Evolutionary conservation across 2,329 filamentous ascomycete species (phyloP), one percentile per base, ranked within the genome.

Genomic region (Aspergillus latus): DNA sequence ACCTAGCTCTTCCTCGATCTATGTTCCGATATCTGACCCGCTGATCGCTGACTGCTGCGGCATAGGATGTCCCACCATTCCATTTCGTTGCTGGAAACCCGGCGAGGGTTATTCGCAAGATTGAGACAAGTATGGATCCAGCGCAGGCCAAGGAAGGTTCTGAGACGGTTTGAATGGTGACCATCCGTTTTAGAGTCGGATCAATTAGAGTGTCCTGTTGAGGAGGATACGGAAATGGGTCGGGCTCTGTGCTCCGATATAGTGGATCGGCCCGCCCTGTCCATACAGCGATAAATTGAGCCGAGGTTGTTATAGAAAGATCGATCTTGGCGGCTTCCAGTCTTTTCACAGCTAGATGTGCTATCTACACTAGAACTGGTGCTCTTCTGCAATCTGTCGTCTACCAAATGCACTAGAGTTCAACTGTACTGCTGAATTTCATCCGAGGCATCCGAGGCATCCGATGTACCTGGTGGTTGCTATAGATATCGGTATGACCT

Each of bases 51-150:
- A 8, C 10, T 30, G 9, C 26, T 29, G 15, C 57, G 64, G n/a
- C 11, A 58, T 47, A 63, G 67, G 62, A 66, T 49, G 64, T 67
- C 5, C 66, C 64, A 13, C 60, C 65, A 1, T 69, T 68, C 5
- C 64, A 66, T 43, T 68, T 68, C 54, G 65, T 58, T 34, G 66
- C 67, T 2, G 65, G 66, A 1, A 68, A 69, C 10, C 66, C 66
- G 5, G 63, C 66, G 2, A 44, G 62, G 11, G 42, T 68, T 11
- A 62, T 64, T 54, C 61, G 61, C n/a, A 60, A 53, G 2, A 62
- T 69, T 32, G 65, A 67, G 50, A 64, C 61, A 15, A 62, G 60
- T 15, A 64, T 69, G 65, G 63, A 66, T 21, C 54, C 63, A 6
- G 26, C 44, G 40, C 46, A 45, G 16, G 11, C 4, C 3, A 11